Base-by-base conservation (phyloP, 2,329 filamentous ascomycete species). In the Nigrospora osmanthi region DNA sequence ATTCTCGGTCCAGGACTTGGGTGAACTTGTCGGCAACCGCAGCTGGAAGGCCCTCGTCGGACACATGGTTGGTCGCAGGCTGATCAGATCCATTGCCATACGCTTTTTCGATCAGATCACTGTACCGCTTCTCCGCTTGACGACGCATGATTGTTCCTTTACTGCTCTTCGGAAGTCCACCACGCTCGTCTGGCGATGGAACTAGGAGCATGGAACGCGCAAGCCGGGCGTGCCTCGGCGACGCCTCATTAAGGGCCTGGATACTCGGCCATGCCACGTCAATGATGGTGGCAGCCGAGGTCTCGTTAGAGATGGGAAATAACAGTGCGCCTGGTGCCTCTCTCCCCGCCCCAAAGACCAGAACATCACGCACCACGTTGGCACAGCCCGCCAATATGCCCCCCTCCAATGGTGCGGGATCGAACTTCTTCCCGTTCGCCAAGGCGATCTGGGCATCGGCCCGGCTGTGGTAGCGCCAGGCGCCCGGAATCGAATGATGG, bases 371-470 rank as follows among this genome's bases (percentile, higher is more conserved):
- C 1, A 84, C 6, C 23, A 28, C 9, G 23, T 7, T 52, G 1
- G 72, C 28, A 2, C 58, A 51, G 11, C 58, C 57, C 0, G 69
- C 70, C 1, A 69, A 59, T 5, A 85, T 70, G 0, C 66, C 68
- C 2, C 70, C 73, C 57, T 86, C 82, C 3, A 85, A 57, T 0
- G 76, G 75, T 2, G 75, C 72, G 1, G 81, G 81, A 51, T 85
- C 80, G 48, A 85, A 83, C 52, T 85, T 86, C 64, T 85, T 84
- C 2, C 82, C 81, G 7, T 80, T 85, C 11, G 77, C 64, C 4
- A 86, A 67, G 0, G 76, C 77, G 33, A 85, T 69, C 43, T 80
- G 80, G 3, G 76, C 72, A 51, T 86, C 83, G 1, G 73, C 71
- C 35, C 82, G 67, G 1, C 75, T 78, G 43, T 81, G 71, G 53